Percentiles rank a stretch among this genome's conserved stretches.
Evolutionary conservation across 2,329 filamentous ascomycete species (phyloP).

Genomic region (Aspergillus oerlinghausenensis): DNA sequence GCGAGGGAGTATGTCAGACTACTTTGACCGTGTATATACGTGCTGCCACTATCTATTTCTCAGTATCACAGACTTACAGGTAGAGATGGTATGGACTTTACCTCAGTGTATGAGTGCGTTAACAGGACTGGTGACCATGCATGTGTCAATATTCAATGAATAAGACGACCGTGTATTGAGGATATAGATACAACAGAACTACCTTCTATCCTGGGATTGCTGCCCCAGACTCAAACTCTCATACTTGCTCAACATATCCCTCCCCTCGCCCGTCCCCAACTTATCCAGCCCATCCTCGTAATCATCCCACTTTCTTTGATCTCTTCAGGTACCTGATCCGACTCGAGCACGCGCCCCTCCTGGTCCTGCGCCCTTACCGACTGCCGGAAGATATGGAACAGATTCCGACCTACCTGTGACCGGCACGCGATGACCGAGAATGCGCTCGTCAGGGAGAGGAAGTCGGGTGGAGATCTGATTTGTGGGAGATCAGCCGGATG

Average conservation of each 20-base stretch:
- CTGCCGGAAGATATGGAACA: conserved; percentile 24
- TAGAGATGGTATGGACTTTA: too few relatives aligned
- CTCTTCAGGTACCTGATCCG: conserved; percentile 11
- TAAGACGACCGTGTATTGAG: too few relatives aligned
- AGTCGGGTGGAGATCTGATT: conserved; percentile 8
- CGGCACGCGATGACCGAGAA: conserved; percentile 22
- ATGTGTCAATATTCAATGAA: too few relatives aligned
- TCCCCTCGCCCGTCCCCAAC: conserved; percentile 1
- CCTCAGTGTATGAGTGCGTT: too few relatives aligned
- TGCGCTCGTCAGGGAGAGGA: conserved; percentile 19
- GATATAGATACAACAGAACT: neutral
- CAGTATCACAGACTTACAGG: too few relatives aligned
- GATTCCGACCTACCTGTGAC: conserved; percentile 18
- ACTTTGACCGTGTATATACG: too few relatives aligned
- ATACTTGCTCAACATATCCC: conserved; percentile 21
- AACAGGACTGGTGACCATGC: too few relatives aligned
- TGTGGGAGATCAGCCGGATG: too few relatives aligned
- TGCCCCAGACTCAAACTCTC: conserved; percentile 19
- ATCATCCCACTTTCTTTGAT: conserved; percentile 11
- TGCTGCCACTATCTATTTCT: too few relatives aligned
- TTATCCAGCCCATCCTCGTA: conserved; percentile 13
- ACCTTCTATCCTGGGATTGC: too few relatives aligned
- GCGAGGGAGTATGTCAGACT: too few relatives aligned
- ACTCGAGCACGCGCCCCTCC: conserved; percentile 7
- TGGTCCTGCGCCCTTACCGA: conserved; percentile 17